These are phyloP conservation scores for Lentinula aciculospora DNA, from an alignment of 768 basidiomycete species.

Conservation along the genomic window DNA sequence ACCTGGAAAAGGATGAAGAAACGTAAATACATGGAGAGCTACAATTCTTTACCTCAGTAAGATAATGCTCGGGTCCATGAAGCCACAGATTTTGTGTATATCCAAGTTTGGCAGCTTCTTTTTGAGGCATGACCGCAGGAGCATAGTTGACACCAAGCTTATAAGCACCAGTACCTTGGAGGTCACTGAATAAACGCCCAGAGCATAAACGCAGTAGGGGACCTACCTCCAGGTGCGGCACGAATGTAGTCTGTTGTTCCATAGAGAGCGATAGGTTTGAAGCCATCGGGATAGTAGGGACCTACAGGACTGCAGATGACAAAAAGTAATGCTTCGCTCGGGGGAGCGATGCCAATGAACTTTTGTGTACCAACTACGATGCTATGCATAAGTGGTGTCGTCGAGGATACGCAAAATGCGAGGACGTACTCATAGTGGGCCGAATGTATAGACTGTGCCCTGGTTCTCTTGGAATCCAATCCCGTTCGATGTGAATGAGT, in stretches of 20 bases:
- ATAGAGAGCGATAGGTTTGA: slow-evolving; percentile 87
- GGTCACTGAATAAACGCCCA: background rate
- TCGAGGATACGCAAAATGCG: background rate
- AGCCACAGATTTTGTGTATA: slow-evolving; percentile 92
- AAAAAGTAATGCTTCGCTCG: slow-evolving; percentile 78
- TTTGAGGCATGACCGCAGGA: slow-evolving; percentile 82
- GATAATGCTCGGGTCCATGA: slow-evolving; percentile 59
- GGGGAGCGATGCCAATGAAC: slow-evolving; percentile 66
- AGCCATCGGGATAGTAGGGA: slow-evolving; percentile 81
- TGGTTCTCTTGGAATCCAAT: slow-evolving; percentile 87
- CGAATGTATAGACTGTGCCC: slow-evolving; percentile 89
- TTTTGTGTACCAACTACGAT: slow-evolving; percentile 69
- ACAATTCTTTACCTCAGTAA: slow-evolving; percentile 38
- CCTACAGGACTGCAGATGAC: slow-evolving; percentile 82
- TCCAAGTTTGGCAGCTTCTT: slow-evolving; percentile 65
- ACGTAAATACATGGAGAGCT: background rate
- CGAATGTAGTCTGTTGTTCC: slow-evolving; percentile 82
- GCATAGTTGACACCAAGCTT: slow-evolving; percentile 90
- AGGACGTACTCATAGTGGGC: slow-evolving; percentile 4
- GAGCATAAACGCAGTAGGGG: slow-evolving; percentile 5
- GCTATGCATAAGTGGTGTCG: slow-evolving; percentile 3
- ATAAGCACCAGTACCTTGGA: slow-evolving; percentile 75
- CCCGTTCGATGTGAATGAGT: slow-evolving; percentile 75
- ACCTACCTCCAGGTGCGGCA: slow-evolving; percentile 77
- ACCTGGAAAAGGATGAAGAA: slow-evolving; percentile 27